Conservation (phyloP, 495 filamentous ascomycete genomes). For the Daldinia grandis region DNA sequence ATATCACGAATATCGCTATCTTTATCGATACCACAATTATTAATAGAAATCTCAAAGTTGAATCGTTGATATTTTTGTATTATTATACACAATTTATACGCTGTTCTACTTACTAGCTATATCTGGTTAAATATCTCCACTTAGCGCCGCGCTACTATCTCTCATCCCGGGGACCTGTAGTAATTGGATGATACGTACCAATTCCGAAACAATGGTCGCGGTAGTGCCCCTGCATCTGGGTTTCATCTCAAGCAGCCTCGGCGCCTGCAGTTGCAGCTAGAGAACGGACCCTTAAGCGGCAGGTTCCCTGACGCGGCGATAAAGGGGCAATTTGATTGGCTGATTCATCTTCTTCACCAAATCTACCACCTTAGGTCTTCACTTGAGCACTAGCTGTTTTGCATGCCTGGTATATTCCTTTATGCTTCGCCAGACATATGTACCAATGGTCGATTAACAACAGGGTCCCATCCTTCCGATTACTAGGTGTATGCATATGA, state of each 20-base stretch:
- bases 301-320: constrained; percentile 11
- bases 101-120: too few relatives aligned
- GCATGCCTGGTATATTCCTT: constrained; percentile 32
- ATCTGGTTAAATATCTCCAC: too few relatives aligned
- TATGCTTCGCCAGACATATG: constrained; percentile 13
- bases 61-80: too few relatives aligned
- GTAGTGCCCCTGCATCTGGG: constrained; percentile 30
- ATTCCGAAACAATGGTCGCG: constrained; percentile 37
- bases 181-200: not conserved
- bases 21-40: too few relatives aligned
- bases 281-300: constrained; percentile 25
- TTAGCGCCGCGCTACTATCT: too few relatives aligned
- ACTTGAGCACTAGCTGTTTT: constrained; percentile 30
- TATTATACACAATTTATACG: too few relatives aligned
- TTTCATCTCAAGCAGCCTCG: constrained; percentile 33
- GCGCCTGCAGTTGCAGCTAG: constrained; percentile 18
- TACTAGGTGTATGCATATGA: constrained; percentile 24
- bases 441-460: constrained; percentile 11
- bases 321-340: constrained; percentile 24
- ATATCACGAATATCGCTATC: too few relatives aligned
- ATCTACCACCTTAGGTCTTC: not conserved
- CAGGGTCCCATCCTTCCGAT: constrained; percentile 28
- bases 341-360: not conserved
- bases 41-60: too few relatives aligned
- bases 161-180: too few relatives aligned